These are phyloP conservation scores for Hypseocharis bilobata DNA, from an alignment of 441 rosid genomes.

Conservation along the genomic window DNA sequence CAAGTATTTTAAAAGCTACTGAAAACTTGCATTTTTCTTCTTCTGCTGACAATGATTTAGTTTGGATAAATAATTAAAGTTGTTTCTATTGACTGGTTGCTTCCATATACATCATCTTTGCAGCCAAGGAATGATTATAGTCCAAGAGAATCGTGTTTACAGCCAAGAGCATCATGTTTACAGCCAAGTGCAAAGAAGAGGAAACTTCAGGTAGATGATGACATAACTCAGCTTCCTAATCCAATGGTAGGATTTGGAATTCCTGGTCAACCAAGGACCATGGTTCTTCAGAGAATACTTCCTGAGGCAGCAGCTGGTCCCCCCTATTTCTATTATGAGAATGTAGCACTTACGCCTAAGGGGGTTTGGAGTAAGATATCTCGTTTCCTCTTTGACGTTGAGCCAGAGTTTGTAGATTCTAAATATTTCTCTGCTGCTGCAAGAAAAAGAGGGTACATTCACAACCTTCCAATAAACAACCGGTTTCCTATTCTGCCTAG, in stretches of 20 bases:
- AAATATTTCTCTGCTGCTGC: slow-evolving; percentile 73
- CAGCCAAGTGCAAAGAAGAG: slow-evolving; percentile 24
- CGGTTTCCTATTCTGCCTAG: slow-evolving; percentile 57
- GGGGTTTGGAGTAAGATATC: slow-evolving; percentile 83
- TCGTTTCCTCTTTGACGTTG: slow-evolving; percentile 45
- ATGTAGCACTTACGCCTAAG: slow-evolving; percentile 78
- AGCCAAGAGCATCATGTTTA: no score
- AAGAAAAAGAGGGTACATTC: slow-evolving; percentile 79
- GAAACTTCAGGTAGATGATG: slow-evolving; percentile 31
- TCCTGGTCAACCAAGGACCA: slow-evolving; percentile 37
- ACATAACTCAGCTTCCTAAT: slow-evolving; percentile 53
- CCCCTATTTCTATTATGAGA: slow-evolving; percentile 77
- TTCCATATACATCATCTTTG: no score
- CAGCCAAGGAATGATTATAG: no score
- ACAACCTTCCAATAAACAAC: slow-evolving; percentile 58
- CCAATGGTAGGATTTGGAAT: slow-evolving; percentile 87
- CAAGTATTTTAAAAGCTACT: no score
- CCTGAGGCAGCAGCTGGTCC: slow-evolving; percentile 57
- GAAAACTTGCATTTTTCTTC: no score
- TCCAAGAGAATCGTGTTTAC: no score
- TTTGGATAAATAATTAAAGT: no score
- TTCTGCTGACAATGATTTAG: no score
- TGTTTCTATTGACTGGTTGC: no score
- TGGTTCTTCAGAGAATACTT: slow-evolving; percentile 33
- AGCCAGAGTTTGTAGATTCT: slow-evolving; percentile 79